These are phyloP conservation scores for Ustilago crameri DNA, from an alignment of 1,284 basidiomycete genomes.

Conservation along the genomic window DNA sequence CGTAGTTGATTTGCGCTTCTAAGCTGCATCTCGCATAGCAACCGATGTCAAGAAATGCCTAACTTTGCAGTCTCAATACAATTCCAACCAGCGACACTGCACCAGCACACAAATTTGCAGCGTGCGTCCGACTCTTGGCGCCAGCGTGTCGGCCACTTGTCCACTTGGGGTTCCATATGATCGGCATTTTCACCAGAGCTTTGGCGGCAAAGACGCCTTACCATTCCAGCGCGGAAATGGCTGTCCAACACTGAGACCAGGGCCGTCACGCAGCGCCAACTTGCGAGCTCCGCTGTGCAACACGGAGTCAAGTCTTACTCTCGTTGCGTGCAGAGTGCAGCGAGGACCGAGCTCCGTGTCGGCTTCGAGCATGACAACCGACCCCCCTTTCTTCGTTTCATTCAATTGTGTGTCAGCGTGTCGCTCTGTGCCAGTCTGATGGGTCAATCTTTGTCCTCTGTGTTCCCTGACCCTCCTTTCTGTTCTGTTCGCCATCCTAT, in stretches of 20 bases:
- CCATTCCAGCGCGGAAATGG: neutral
- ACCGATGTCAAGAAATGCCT: constrained; percentile 4
- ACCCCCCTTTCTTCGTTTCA: neutral
- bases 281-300: neutral
- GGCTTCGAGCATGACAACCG: neutral
- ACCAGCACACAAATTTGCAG: neutral
- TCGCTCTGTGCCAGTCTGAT: neutral
- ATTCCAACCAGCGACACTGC: neutral
- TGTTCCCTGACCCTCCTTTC: too few relatives aligned
- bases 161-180: constrained; percentile 13
- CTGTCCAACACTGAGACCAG: constrained; percentile 21
- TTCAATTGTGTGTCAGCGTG: constrained; percentile 1
- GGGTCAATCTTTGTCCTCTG: neutral
- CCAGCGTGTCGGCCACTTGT: constrained; percentile 7
- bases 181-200: constrained; percentile 11
- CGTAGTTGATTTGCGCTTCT: constrained; percentile 25
- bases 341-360: neutral
- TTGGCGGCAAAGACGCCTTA: constrained; percentile 6
- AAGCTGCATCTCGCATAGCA: constrained; percentile 39
- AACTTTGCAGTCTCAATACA: neutral
- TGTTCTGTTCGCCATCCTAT: neutral
- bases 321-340: neutral
- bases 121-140: constrained; percentile 20
- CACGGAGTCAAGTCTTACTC: neutral
- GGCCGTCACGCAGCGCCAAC: constrained; percentile 1